Evolutionary conservation across 2,329 filamentous ascomycete species (phyloP).

Genomic region (Hymenoscyphus scutula): DNA sequence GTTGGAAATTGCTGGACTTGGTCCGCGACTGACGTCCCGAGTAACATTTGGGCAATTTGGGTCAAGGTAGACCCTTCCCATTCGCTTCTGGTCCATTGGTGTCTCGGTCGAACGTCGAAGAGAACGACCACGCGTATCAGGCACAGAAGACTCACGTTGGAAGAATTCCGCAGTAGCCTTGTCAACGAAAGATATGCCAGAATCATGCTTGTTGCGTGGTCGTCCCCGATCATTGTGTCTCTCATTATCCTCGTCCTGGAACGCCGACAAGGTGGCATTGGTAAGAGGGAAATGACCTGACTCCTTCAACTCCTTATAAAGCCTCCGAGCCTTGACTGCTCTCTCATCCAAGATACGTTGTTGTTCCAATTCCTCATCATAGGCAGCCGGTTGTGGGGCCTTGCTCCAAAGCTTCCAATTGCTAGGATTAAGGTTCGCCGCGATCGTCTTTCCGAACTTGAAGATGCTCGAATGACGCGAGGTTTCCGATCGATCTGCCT

Average conservation of each 20-base stretch:
- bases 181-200: constrained; percentile 27
- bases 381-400: constrained; percentile 26
- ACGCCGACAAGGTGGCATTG: constrained; percentile 2
- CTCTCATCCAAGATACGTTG: constrained; percentile 43
- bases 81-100: constrained; percentile 29
- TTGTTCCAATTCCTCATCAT: constrained; percentile 43
- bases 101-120: constrained; percentile 11
- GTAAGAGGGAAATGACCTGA: constrained; percentile 42
- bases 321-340: constrained; percentile 47
- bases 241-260: background rate
- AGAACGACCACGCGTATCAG: background rate
- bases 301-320: constrained; percentile 53
- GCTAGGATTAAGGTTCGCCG: constrained; percentile 52
- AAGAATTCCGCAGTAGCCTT: constrained; percentile 2
- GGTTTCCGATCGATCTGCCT: constrained; percentile 31
- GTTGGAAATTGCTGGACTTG: constrained; percentile 5
- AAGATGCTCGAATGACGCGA: constrained; percentile 48
- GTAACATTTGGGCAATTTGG: constrained; percentile 15
- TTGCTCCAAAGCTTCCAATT: constrained; percentile 44
- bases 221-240: background rate
- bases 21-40: background rate
- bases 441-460: constrained; percentile 53
- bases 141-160: background rate
- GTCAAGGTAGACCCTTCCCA: constrained; percentile 28
- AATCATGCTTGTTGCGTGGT: constrained; percentile 30